Percentiles rank a stretch among this genome's conserved stretches.
Evolutionary conservation across 345 rosid genomes (phyloP).

Genomic region (Turritis glabra): DNA sequence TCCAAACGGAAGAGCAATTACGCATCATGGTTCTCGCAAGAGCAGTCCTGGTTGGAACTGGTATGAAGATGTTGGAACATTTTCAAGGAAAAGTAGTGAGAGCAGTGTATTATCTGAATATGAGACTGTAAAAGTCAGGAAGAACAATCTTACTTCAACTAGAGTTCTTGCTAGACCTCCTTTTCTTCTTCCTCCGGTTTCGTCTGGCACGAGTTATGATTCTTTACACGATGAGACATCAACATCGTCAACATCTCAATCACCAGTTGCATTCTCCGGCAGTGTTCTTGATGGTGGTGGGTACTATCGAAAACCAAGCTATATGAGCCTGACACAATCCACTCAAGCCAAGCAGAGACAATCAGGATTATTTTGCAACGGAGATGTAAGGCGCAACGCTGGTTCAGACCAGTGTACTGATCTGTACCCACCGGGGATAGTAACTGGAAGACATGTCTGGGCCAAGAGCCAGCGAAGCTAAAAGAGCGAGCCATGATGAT

Average conservation of each 20-base stretch:
- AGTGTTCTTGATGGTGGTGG: slow-evolving; percentile 46
- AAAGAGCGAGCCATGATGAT: background rate
- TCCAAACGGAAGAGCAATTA: slow-evolving; percentile 48
- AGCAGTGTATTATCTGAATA: slow-evolving; percentile 41
- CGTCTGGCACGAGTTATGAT: slow-evolving; percentile 60
- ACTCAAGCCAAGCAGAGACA: slow-evolving; percentile 69
- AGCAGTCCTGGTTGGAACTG: slow-evolving; percentile 57
- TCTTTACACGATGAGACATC: slow-evolving; percentile 57
- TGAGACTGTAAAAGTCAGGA: slow-evolving; percentile 59
- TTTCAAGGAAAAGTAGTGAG: slow-evolving; percentile 56
- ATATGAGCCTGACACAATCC: slow-evolving; percentile 75
- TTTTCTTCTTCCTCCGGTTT: slow-evolving; percentile 25
- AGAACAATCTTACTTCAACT: slow-evolving; percentile 58
- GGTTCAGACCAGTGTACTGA: slow-evolving; percentile 54
- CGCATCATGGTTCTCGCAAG: slow-evolving; percentile 44
- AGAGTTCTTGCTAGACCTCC: slow-evolving; percentile 62
- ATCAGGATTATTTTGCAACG: slow-evolving; percentile 43
- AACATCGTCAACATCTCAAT: slow-evolving; percentile 57
- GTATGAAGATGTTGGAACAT: slow-evolving; percentile 53
- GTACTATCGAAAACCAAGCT: slow-evolving; percentile 60
- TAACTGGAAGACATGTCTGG: slow-evolving; percentile 34
- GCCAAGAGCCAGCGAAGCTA: slow-evolving; percentile 34
- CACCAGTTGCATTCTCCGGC: slow-evolving; percentile 44
- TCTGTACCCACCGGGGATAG: slow-evolving; percentile 56
- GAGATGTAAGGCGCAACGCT: slow-evolving; percentile 51